These are phyloP conservation scores for Aspergillus asperescens DNA, from an alignment of 495 filamentous ascomycete genomes.

Conservation along the genomic window DNA sequence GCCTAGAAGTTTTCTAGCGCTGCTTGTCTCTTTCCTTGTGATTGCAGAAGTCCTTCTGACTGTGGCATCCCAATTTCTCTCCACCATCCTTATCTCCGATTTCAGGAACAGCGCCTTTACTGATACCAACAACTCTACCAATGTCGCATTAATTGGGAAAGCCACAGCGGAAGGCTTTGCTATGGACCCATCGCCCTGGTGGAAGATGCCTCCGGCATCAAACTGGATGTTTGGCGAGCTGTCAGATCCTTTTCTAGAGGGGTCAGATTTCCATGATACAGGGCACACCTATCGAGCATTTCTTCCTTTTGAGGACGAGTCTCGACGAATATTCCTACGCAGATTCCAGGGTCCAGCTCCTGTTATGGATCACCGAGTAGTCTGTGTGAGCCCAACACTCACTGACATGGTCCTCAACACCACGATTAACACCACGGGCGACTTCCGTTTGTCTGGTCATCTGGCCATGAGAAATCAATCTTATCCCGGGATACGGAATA, in stretches of 20 bases:
- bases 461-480: background rate
- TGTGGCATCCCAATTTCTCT: background rate
- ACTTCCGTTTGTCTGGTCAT: background rate
- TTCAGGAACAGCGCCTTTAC: background rate
- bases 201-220: background rate
- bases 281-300: background rate
- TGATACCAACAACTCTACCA: background rate
- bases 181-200: background rate
- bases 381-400: background rate
- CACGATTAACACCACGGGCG: no score
- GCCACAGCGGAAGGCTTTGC: no score
- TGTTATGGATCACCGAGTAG: background rate
- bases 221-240: constrained; percentile 5
- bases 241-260: background rate
- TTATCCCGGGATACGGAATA: background rate
- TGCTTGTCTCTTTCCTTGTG: background rate
- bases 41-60: background rate
- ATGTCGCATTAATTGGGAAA: background rate
- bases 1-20: background rate
- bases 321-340: background rate
- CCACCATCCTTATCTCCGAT: background rate
- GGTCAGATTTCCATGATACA: background rate
- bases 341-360: background rate
- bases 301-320: background rate
- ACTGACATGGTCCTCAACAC: background rate